Base-by-base conservation (phyloP, 2,329 filamentous ascomycete genomes). In the Fusarium keratoplasticum region DNA sequence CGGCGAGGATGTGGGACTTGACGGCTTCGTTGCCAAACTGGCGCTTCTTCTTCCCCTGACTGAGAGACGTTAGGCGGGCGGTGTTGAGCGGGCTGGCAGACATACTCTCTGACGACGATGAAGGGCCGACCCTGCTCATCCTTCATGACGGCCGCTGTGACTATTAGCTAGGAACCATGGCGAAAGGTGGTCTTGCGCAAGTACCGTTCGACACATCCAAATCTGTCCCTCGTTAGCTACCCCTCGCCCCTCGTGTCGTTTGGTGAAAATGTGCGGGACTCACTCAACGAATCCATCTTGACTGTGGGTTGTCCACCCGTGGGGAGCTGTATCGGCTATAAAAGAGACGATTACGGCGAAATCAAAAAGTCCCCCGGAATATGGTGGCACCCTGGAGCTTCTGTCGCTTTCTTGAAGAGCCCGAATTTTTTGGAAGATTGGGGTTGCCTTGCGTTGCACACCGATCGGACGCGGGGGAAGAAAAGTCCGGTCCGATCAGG, bases 61-160 rank as follows among this genome's bases (percentile, higher is more conserved):
- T 97, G 79, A 64, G 62, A 58, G 52, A 66, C 72, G 73, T 79
- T 71, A 81, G 76, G 67, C 47, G 14, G 61, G 29, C 54, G 58
- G 60, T 16, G 50, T 31, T 25, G 35, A 42, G 58, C 67, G 59
- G 36, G 54, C 14, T 61, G 60, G 57, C n/a, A 38, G 60, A 90
- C 94, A 79, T 89, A 97, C 95, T 99, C 96, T 92, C 96, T 90
- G 79, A 99, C 96, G 75, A 99, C 93, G 82, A 99, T 99, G 85
- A 99, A 99, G 42, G 96, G 96, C 82, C 96, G 91, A 72, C 96
- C 96, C 84, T 96, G 92, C 87, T 99, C 96, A 89, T 99, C 96
- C 88, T 98, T 98, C 88, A 98, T 91, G 84, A 99, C 86, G 82
- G 88, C 82, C 81, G 91, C 91, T 93, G 67, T 75, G 75, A 64